Evolutionary conservation across 1,284 basidiomycete genomes (phyloP), one percentile per base, ranked within the genome.

Genomic region (Leccinum fuscescens): DNA sequence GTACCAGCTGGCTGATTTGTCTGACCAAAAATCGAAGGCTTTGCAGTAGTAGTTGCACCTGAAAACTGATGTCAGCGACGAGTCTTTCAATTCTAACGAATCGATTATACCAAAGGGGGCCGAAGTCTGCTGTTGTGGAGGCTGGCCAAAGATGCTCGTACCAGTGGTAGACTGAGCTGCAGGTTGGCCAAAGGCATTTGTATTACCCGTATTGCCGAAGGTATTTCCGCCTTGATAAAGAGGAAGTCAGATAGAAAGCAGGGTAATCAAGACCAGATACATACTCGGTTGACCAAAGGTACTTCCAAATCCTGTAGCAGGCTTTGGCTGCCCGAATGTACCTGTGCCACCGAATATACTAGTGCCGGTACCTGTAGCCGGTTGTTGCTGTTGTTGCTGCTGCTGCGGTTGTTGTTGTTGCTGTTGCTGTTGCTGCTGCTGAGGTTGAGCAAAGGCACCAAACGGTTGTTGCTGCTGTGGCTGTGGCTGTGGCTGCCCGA

Each of bases 11-110:
- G 66, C 52, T 79, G 77, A 48, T 53, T 60, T 9, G 75, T 62
- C 42, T 74, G 74, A 39, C 77, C 71, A 59, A 83, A 81, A 53
- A 79, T 67, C 14, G 75, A 73, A n/a, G 82, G 75, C 58, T 84
- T 85, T 24, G 75, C 64, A n/a, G 76, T 70, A 55, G 73, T 71
- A 54, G 67, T 66, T 62, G 65, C 55, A 59, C 65, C 71, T 73
- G 22, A 24, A 35, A 44, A 29, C 27, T 7, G n/a, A 58, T 17
- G 29, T 73, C 11, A 60, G 33, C 22, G 42, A 50, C 52, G 4
- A 15, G 2, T 35, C 42, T 15, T n/a, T 54, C 20, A 22, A 15
- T 52, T 20, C 3, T 17, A 37, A 55, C 14, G n/a, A 57, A 58
- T 24, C 22, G 3, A 63, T 58, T 50, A 31, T 61, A 71, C 64